phyloP scores from a whole-genome alignment of 2,329 filamentous ascomycete genomes.

The Trichoderma gracile region DNA sequence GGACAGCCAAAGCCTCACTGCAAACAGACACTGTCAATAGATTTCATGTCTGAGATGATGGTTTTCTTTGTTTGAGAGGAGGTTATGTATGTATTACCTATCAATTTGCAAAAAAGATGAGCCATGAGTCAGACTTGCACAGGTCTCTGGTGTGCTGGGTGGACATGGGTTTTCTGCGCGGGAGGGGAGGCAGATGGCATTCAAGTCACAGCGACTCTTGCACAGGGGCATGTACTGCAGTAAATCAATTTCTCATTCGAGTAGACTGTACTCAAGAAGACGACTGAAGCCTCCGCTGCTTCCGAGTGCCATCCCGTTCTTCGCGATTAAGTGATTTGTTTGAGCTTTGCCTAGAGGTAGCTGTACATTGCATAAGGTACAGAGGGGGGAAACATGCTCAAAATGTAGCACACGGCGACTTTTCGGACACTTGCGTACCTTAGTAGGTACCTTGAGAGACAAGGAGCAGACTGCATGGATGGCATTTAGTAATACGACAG shows the following conservation, averaged over 20 bases:
- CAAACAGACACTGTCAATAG: neutral
- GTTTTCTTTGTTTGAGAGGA: neutral
- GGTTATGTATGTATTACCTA: neutral
- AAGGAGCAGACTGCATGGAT: too few relatives aligned
- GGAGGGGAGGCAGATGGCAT: neutral
- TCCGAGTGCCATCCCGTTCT: too few relatives aligned
- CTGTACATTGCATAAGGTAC: too few relatives aligned
- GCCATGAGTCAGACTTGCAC: too few relatives aligned
- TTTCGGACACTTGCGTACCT: constrained; percentile 35
- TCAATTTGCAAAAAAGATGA: too few relatives aligned
- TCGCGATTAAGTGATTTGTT: too few relatives aligned
- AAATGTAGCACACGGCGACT: constrained; percentile 23
- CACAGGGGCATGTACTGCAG: too few relatives aligned
- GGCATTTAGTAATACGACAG: too few relatives aligned
- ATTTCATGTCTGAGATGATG: neutral
- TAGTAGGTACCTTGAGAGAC: too few relatives aligned
- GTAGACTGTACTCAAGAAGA: neutral
- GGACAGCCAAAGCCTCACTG: neutral
- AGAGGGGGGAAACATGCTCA: neutral
- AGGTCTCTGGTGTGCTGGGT: neutral
- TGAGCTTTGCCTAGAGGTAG: too few relatives aligned
- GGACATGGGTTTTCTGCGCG: too few relatives aligned
- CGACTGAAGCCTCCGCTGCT: neutral
- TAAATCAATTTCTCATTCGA: neutral
- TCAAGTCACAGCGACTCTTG: too few relatives aligned